Evolutionary conservation across 768 basidiomycete genomes (phyloP), one percentile per base, ranked within the genome.

Genomic region (Fomitopsis serialis): DNA sequence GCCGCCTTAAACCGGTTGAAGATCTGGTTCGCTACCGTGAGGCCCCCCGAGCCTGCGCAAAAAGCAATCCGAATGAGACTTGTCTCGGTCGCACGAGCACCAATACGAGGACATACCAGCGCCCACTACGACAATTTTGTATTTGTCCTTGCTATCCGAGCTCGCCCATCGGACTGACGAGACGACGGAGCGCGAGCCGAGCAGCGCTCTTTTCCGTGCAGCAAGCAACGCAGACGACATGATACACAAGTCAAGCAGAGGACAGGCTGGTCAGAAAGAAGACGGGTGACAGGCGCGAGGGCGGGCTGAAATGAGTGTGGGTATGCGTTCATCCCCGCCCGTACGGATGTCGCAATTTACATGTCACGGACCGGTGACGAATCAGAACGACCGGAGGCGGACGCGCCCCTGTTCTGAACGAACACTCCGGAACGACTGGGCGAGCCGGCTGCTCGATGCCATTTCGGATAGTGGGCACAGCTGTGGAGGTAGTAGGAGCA

Each of bases 1-100:
- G 85, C 83, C 12, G 76, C 73, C 58, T 78, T 77, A 67, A 97
- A 93, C 27, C 85, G 78, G 61, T 92, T 74, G 66, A 86, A 90
- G 44, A 98, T 82, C 70, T 98, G 94, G 59, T 89, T 86, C 35
- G 95, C 92, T 34, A 87, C 87, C 37, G 84, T 79, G 42, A 97
- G 67, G 35, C 94, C 94, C 48, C 78, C 92, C 24, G 83, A 83
- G 45, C 93, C 92, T 95, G 65, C 48, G 12, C 7, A 10, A 42
- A 34, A 25, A 8, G 44, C n/a, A 17, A 21, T 44, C 34, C 17
- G 46, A 54, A 49, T 50, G 45, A 36, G 47, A 50, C 37, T 52
- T 51, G 51, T 49, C 43, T 47, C 22, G 49, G 44, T 58, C 22
- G 19, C 34, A 40, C 13, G 22, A 36, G 19, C 36, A 32, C 29